Evolutionary conservation across 495 filamentous ascomycete genomes (phyloP), one percentile per base, ranked within the genome.

Genomic region (Penicillium herquei): DNA sequence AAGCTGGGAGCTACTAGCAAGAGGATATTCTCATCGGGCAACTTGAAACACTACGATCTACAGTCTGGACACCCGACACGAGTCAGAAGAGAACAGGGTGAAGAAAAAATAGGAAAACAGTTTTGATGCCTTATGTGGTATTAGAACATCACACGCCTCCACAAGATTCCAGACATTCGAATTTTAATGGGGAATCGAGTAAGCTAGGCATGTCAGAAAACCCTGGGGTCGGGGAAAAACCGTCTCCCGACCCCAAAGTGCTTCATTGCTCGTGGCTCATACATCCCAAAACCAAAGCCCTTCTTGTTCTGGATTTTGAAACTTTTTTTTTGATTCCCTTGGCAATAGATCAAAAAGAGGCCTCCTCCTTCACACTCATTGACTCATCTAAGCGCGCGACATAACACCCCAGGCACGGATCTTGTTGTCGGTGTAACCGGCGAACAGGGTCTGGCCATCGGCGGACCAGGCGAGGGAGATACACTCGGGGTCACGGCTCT

Each of bases 331-430:
- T 66, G 66, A 57, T 62, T 64, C 63, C 58, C 60, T 58, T 65
- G 60, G 55, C 63, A 56, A 68, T 65, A 67, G 62, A 63, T 62
- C 62, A 67, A 66, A 68, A 68, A 66, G 56, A 66, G 65, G 65
- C 65, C 62, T 62, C 58, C 58, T 48, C 62, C 52, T 61, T 58
- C 58, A 54, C 52, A 52, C 57, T 57, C 54, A 49, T 65, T 54
- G 54, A 59, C 58, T 57, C 60, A 75, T 74, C 56, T 78, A 80
- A 69, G 78, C 78, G 69, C 78, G 72, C 68, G 77, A 81, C 92
- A 96, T 96, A 65, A 98, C 93, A 76, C 95, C 94, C 94, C 94
- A 99, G 62, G 92, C 94, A 69, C 94, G 89, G 82, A 99, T 99
- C 80, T 95, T 86, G 83, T 96, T 98, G 81, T 99, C 94, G 65